These are phyloP conservation scores for Trichoderma breve DNA, from an alignment of 2,329 filamentous ascomycete genomes.

Conservation along the genomic window DNA sequence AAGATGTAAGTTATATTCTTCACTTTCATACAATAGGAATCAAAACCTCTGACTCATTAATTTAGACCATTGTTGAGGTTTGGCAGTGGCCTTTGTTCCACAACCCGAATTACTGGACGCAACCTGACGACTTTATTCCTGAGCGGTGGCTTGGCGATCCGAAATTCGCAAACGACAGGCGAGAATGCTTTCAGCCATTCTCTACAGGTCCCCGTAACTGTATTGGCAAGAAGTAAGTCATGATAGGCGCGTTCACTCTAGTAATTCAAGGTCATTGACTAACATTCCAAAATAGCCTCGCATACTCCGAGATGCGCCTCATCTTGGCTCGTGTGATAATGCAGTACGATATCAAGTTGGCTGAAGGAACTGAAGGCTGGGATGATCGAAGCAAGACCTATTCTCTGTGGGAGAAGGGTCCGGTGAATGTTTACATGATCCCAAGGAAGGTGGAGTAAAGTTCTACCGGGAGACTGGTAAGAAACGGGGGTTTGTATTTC, in stretches of 20 bases:
- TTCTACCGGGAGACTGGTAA: no score
- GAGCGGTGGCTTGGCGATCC: conserved; percentile 36
- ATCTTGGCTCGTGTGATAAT: conserved; percentile 29
- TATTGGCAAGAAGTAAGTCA: conserved; percentile 33
- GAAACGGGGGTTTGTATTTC: no score
- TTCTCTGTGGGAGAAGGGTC: conserved; percentile 19
- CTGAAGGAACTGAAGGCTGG: conserved; percentile 17
- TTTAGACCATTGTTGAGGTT: conserved; percentile 36
- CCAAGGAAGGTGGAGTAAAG: not conserved
- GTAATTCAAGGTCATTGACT: not conserved
- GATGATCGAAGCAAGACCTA: conserved; percentile 4
- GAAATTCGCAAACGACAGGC: conserved; percentile 26
- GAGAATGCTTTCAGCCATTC: conserved; percentile 32
- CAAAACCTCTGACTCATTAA: not conserved
- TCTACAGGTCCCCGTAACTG: conserved; percentile 32
- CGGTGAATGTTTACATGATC: conserved; percentile 8
- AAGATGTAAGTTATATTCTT: conserved; percentile 27
- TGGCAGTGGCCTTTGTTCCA: conserved; percentile 36
- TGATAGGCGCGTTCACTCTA: not conserved
- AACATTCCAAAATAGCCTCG: conserved; percentile 25
- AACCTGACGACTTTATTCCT: conserved; percentile 37
- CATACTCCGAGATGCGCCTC: conserved; percentile 33
- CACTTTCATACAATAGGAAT: no score
- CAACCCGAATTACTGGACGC: conserved; percentile 32
- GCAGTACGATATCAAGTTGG: conserved; percentile 32